Evolutionary conservation across 164 flowering plant genomes (phyloP).

Genomic region (Stephania yunnanensis): DNA sequence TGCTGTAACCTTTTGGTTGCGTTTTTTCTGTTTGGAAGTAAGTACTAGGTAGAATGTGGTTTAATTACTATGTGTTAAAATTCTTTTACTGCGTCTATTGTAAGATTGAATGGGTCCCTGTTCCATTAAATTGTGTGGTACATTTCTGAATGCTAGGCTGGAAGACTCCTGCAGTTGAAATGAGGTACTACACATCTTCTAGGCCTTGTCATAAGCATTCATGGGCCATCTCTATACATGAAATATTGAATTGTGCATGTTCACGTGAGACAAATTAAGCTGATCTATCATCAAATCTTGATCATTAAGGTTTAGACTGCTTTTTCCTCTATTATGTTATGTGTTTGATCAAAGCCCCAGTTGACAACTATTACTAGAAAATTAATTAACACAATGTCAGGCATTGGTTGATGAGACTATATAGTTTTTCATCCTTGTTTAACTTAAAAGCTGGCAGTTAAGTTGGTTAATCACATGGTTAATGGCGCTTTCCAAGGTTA

Average conservation of each 20-base stretch:
- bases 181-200: neutral
- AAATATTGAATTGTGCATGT: neutral
- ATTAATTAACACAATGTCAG: neutral
- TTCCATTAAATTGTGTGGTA: neutral
- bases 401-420: neutral
- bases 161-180: neutral
- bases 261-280: neutral
- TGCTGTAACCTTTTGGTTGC: neutral
- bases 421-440: neutral
- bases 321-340: neutral
- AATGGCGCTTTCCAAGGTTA: neutral
- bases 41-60: neutral
- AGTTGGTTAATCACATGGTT: neutral
- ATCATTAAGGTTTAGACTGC: neutral
- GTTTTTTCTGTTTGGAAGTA: neutral
- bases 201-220: neutral
- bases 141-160: constrained; percentile 2
- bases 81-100: neutral
- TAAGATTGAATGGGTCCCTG: neutral
- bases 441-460: neutral
- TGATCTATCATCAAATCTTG: neutral
- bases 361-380: neutral
- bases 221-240: neutral
- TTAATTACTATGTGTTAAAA: too few species aligned
- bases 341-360: neutral